These are phyloP conservation scores for Bjerkandera adusta DNA, from an alignment of 1,284 basidiomycete genomes.

Conservation along the genomic window DNA sequence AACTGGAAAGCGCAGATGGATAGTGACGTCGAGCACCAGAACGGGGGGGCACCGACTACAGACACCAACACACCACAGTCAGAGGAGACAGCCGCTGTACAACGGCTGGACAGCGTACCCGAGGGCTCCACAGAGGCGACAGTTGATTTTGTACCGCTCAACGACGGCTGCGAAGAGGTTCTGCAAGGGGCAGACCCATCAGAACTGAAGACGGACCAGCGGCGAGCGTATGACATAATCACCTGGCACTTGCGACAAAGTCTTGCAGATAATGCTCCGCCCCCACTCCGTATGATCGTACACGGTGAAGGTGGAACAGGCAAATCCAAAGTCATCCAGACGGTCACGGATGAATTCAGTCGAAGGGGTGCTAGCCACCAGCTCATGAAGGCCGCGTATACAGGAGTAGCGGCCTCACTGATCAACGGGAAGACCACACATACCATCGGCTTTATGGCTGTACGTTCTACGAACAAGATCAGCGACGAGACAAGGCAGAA, in stretches of 20 bases:
- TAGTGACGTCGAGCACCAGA: conserved; percentile 3
- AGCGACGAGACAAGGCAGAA: conserved; percentile 11
- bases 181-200: background rate
- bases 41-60: too few species aligned
- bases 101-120: background rate
- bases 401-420: conserved; percentile 34
- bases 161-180: background rate
- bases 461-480: background rate
- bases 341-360: conserved; percentile 27
- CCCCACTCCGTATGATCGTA: conserved; percentile 30
- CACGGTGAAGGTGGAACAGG: conserved; percentile 37
- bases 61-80: too few species aligned
- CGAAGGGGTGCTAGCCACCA: conserved; percentile 3
- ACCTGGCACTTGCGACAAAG: conserved; percentile 26
- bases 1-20: conserved; percentile 6
- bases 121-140: background rate
- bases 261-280: conserved; percentile 16
- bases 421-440: conserved; percentile 33
- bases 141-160: background rate
- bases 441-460: conserved; percentile 9
- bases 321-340: conserved; percentile 36
- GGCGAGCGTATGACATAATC: conserved; percentile 31
- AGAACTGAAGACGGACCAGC: conserved; percentile 18
- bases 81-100: background rate
- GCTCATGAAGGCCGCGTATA: conserved; percentile 32